Evolutionary conservation across 140 eudicot species (phyloP).

Genomic region (Bidens hawaiensis): DNA sequence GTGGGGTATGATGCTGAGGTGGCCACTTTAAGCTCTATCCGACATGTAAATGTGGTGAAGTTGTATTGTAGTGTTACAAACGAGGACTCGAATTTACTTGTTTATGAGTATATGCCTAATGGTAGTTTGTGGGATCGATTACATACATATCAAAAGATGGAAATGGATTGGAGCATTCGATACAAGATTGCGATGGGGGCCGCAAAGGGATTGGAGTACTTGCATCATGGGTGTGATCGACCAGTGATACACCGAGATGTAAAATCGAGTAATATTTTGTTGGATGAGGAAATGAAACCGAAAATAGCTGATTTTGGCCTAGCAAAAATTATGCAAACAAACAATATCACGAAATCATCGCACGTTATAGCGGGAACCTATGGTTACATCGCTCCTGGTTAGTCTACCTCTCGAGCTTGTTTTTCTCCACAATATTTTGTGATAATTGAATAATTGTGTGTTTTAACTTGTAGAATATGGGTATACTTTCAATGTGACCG

Average conservation of each 20-base stretch:
- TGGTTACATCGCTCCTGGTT: slow-evolving; percentile 92
- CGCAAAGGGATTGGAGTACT: slow-evolving; percentile 65
- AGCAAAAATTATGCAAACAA: slow-evolving; percentile 51
- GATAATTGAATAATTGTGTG: neutral
- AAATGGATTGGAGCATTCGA: slow-evolving; percentile 54
- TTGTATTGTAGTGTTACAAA: slow-evolving; percentile 67
- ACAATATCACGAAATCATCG: slow-evolving; percentile 31
- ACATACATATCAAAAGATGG: slow-evolving; percentile 32
- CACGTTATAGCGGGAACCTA: slow-evolving; percentile 58
- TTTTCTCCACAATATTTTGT: neutral
- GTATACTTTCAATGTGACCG: slow-evolving; percentile 50
- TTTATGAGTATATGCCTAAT: slow-evolving; percentile 76
- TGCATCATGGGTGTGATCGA: slow-evolving; percentile 68
- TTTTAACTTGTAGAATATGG: slow-evolving; percentile 45
- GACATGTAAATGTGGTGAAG: slow-evolving; percentile 80
- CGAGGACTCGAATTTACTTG: slow-evolving; percentile 66
- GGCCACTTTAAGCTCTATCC: slow-evolving; percentile 54
- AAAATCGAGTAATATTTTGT: slow-evolving; percentile 70
- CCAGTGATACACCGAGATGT: slow-evolving; percentile 73
- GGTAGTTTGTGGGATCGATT: slow-evolving; percentile 72
- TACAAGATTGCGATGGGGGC: slow-evolving; percentile 65
- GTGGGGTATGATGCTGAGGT: slow-evolving; percentile 73
- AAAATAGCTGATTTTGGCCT: slow-evolving; percentile 85
- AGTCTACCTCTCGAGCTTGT: neutral
- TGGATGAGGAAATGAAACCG: slow-evolving; percentile 67